Conservation (phyloP, 257 asterid species). For the Solanum bulbocastanum region DNA sequence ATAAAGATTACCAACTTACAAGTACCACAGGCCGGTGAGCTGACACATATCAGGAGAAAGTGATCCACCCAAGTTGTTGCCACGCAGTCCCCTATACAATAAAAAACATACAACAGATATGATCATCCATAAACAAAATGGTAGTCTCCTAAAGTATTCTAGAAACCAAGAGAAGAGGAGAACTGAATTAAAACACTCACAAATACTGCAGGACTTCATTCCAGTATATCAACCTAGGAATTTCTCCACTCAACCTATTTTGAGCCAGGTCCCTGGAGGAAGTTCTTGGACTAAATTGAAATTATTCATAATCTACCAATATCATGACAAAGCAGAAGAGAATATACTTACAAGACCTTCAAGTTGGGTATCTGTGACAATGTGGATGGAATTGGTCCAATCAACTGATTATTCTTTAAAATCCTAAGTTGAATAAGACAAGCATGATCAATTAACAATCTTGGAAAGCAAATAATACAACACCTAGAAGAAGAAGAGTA, state of each 20-base stretch:
- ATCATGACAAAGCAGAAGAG: background rate
- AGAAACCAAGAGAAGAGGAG: background rate
- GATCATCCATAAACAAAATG: background rate
- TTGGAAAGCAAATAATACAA: background rate
- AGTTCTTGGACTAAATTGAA: background rate
- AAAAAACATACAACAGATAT: background rate
- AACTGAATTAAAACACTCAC: constrained; percentile 32
- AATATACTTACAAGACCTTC: constrained; percentile 65
- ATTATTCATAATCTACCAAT: background rate
- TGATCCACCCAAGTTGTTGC: constrained; percentile 72
- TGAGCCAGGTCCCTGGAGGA: constrained; percentile 79
- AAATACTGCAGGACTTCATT: constrained; percentile 88
- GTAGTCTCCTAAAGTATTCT: background rate
- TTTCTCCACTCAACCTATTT: constrained; percentile 83
- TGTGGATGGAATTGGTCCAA: constrained; percentile 94
- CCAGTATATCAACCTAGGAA: constrained; percentile 91
- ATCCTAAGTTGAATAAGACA: constrained; percentile 25
- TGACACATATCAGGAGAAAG: constrained; percentile 95
- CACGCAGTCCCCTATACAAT: constrained; percentile 65
- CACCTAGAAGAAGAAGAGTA: background rate
- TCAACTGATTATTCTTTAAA: constrained; percentile 67
- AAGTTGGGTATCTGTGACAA: constrained; percentile 93
- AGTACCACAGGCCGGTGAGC: constrained; percentile 93
- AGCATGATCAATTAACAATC: background rate
- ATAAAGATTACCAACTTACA: constrained; percentile 42